Conservation (phyloP, 192 early-diverging fungal genomes). For the Tieghemiomyces parasiticus region DNA sequence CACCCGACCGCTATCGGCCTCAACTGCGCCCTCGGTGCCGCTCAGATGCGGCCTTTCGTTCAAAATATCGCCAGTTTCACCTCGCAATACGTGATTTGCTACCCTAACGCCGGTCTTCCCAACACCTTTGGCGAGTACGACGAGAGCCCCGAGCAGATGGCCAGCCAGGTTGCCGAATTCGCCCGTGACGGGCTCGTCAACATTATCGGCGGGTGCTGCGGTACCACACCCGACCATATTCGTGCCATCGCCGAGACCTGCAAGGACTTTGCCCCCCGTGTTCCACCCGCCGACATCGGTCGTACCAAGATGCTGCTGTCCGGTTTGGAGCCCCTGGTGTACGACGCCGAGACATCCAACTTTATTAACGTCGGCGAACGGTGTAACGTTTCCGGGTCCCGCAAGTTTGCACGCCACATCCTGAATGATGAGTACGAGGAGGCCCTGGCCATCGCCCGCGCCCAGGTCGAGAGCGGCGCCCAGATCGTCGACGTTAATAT, state of each 20-base stretch:
- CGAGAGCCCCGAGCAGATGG: conserved; percentile 76
- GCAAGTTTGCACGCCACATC: conserved; percentile 87
- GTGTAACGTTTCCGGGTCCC: conserved; percentile 93
- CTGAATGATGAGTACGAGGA: conserved; percentile 88
- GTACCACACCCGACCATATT: conserved; percentile 90
- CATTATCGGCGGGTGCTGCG: conserved; percentile 95
- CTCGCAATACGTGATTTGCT: conserved; percentile 74
- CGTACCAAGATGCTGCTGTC: conserved; percentile 63
- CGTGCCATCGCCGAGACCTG: conserved; percentile 65
- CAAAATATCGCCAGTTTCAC: conserved; percentile 77
- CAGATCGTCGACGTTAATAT: conserved; percentile 94
- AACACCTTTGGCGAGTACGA: conserved; percentile 98
- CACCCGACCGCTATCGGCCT: conserved; percentile 83
- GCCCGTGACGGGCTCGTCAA: conserved; percentile 87
- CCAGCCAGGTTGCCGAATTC: conserved; percentile 67
- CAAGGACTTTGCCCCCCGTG: conserved; percentile 61
- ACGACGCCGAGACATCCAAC: conserved; percentile 64
- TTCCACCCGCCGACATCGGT: conserved; percentile 49
- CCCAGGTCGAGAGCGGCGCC: conserved; percentile 90
- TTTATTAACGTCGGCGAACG: conserved; percentile 95
- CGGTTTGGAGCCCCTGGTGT: conserved; percentile 71
- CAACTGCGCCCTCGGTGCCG: conserved; percentile 75
- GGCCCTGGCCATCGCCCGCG: conserved; percentile 78
- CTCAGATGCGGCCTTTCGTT: conserved; percentile 92
- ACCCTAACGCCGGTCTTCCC: conserved; percentile 93